Conservation (phyloP, 1,139 yeast species). For the Lodderomyces elongisporus region DNA sequence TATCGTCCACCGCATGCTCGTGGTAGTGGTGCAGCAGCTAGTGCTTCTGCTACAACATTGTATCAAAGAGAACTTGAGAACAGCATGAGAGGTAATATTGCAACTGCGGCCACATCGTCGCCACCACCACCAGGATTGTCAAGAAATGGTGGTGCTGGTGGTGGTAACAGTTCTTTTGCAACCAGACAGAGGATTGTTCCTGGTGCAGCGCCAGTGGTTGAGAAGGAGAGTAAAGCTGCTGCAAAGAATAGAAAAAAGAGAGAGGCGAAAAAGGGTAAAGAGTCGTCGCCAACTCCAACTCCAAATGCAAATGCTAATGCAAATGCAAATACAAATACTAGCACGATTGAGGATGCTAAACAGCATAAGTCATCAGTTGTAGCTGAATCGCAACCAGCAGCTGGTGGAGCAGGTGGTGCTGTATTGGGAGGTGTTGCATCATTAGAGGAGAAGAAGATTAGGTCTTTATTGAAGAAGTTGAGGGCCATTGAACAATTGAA, state of each 20-base stretch:
- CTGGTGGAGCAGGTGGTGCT: slow-evolving; percentile 14
- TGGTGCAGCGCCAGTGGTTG: slow-evolving; percentile 41
- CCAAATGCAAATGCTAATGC: slow-evolving; percentile 12
- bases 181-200: slow-evolving; percentile 33
- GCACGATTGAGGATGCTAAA: slow-evolving; percentile 13
- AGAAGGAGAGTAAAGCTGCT: slow-evolving; percentile 56
- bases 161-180: too few species aligned
- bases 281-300: slow-evolving; percentile 13
- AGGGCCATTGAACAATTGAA: slow-evolving; percentile 91
- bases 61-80: slow-evolving; percentile 52
- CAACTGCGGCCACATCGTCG: slow-evolving; percentile 21
- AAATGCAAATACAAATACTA: slow-evolving; percentile 15
- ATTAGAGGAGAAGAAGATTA: slow-evolving; percentile 84
- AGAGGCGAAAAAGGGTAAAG: slow-evolving; percentile 52
- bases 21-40: slow-evolving; percentile 26
- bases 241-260: slow-evolving; percentile 77
- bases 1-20: slow-evolving; percentile 97
- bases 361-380: neutral
- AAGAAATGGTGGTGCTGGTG: slow-evolving; percentile 18
- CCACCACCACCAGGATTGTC: slow-evolving; percentile 15
- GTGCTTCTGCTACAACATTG: slow-evolving; percentile 39
- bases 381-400: neutral
- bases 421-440: slow-evolving; percentile 62
- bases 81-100: slow-evolving; percentile 17
- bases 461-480: slow-evolving; percentile 85